phyloP scores from a whole-genome alignment of 371 early-diverging fungal species.

The Caulochytrium protostelioides region DNA sequence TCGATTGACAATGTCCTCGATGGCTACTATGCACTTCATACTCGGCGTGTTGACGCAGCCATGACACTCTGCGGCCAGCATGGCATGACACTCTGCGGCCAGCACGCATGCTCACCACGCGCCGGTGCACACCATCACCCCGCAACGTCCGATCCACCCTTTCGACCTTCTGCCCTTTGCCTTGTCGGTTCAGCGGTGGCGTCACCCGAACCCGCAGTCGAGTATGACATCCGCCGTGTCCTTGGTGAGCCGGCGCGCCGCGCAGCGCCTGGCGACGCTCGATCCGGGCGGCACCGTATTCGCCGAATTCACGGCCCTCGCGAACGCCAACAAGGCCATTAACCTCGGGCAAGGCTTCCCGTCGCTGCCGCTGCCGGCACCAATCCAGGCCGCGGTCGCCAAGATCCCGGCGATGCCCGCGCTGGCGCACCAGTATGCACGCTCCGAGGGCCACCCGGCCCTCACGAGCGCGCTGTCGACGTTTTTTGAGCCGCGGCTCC shows the following conservation, averaged over 20 bases:
- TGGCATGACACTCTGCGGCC: too few relatives aligned
- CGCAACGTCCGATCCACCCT: too few relatives aligned
- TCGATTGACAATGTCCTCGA: too few relatives aligned
- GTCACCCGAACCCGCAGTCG: conserved; percentile 4
- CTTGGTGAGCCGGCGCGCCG: too few relatives aligned
- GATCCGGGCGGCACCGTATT: conserved; percentile 39
- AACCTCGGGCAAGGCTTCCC: conserved; percentile 86
- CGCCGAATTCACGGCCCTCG: conserved; percentile 75
- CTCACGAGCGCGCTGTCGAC: conserved; percentile 39
- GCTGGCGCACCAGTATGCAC: conserved; percentile 51
- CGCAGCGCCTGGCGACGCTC: too few relatives aligned
- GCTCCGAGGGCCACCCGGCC: conserved; percentile 51
- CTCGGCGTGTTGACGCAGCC: too few relatives aligned
- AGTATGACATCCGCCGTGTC: too few relatives aligned
- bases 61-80: too few relatives aligned
- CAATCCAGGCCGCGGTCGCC: conserved; percentile 61
- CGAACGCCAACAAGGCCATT: conserved; percentile 60
- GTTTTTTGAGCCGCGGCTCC: conserved; percentile 46
- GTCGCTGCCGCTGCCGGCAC: conserved; percentile 41
- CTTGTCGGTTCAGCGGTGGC: neutral
- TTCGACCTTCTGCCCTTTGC: neutral
- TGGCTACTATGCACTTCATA: too few relatives aligned
- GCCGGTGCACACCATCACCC: too few relatives aligned
- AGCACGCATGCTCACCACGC: too few relatives aligned
- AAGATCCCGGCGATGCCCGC: conserved; percentile 31